Base-by-base conservation (phyloP, 148 eudicot species). In the Simmondsia chinensis region DNA sequence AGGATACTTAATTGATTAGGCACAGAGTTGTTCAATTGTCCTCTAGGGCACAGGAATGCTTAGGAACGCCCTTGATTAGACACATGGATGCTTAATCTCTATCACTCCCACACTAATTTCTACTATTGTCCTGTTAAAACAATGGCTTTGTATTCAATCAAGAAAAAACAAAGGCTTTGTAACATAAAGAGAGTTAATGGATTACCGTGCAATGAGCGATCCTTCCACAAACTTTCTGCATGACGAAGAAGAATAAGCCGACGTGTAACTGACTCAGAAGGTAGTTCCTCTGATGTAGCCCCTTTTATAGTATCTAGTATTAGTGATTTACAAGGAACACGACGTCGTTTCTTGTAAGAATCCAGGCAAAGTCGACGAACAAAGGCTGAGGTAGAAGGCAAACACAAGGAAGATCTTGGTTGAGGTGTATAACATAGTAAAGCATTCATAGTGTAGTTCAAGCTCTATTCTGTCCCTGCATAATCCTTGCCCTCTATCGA, bases 191-290 rank as follows among this genome's bases (percentile, higher is more conserved):
- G 11, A n/a, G n/a, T n/a, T n/a, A n/a, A n/a, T n/a, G n/a, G 1
- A 26, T 28, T 71, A 86, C 95, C 95, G 63, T 71, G 74, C 44
- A 75, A 54, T 13, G 91, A 77, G 36, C 59, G 59, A 32, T 75
- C 32, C 32, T 52, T 53, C 76, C 74, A 75, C 1, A 87, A 68
- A 63, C 91, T 82, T 28, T 73, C 65, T 2, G 95, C 95, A 60
- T 86, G 95, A 24, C 95, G 91, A 23, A 86, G 74, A 55, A 86
- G 68, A 48, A 86, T 78, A 18, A 86, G 64, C 25, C 87, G 91
- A 26, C 87, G 86, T 15, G 70, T 53, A 30, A 42, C 52, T 19
- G 72, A 54, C 36, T 50, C 52, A 31, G 62, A 17, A 41, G 25
- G 28, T n/a, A 39, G 1, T 35, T 58, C 57, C 33, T 64, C 49